Base-by-base conservation (phyloP, 2,329 filamentous ascomycete genomes). In the Botrytis aclada region DNA sequence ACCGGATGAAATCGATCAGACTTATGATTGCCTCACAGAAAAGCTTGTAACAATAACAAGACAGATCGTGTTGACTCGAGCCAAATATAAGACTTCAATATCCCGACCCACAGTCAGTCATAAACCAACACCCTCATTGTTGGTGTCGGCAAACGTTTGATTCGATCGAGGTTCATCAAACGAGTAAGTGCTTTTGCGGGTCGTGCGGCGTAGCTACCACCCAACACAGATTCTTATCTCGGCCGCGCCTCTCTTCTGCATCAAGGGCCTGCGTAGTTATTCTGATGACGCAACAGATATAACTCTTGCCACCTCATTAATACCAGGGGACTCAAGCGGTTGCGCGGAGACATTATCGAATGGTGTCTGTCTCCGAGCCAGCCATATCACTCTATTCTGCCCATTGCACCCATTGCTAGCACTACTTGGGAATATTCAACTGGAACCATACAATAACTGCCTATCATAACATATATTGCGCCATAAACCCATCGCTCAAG, bases 1-100 rank as follows among this genome's bases (percentile, higher is more conserved):
- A 32, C n/a, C 2, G 51, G 14, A 0, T 29, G 0, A 18, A 0
- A 56, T 56, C 51, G 4, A 29, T 29, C n/a, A 56, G 51, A 18
- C 5, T 1, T 9, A 0, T 54, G n/a, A 56, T 56, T 6, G 6
- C n/a, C 51, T 18, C 18, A 3, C 0, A 56, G 51, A 29, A 56
- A 56, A 29, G 56, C 56, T 60, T 60, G 56, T 34, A 2, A 60
- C 18, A 60, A 3, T 60, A 60, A 6, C 29, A 60, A 34, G 29
- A 1, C 29, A 0, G 1, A 60, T 1, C 3, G 18, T 29, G 2
- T 1, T 29, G n/a, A 56, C 3, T 29, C 2, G n/a, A 54, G 5
- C 51, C 1, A 56, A 3, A 56, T n/a, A 29, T 56, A 56, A 18
- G n/a, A 56, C 22, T 6, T 51, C 25, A 14, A n/a, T n/a, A 51